Base-by-base conservation (phyloP, 2,329 filamentous ascomycete species). In the Fusarium marasasianum region DNA sequence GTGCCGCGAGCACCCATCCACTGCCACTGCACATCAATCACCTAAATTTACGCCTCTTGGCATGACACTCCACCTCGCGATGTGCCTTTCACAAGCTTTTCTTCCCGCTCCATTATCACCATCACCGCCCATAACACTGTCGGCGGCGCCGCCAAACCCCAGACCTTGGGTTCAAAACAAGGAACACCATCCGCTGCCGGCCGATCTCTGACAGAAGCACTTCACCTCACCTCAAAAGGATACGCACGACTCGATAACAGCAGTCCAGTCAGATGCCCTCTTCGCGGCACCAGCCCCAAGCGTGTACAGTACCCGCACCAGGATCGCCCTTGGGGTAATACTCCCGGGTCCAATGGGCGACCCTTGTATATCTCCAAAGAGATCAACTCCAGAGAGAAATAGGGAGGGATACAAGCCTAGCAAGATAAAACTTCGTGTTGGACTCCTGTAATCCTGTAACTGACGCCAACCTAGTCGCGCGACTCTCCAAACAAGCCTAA, bases 401-500 rank as follows among this genome's bases (percentile, higher is more conserved):
- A 29, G 44, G 18, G 44, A 43, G 31, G 50, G 43, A 40, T 51
- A 15, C 45, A 35, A 33, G 22, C 48, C 47, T 33, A 24, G 48
- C 48, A 37, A 69, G 45, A 66, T 59, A 45, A 69, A 57, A 47
- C 51, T 69, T 45, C 38, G 43, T 68, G 67, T 64, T 38, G 35
- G 54, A 48, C 63, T 61, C 72, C 72, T 69, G 68, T 73, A 66
- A 75, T 64, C 72, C 72, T 69, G 72, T 74, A 72, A 75, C 72
- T 74, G 60, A 70, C 72, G 72, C 72, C 72, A 72, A 22, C 47
- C 67, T 69, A 69, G 65, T 69, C 63, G 72, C 72, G 67, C 72
- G 68, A 74, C 72, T 75, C 71, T 67, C 60, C 40, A 59, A 69
- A 66, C 68, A 69, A 38, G 47, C 45, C 58, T 59, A 63, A 60